These are phyloP conservation scores for Cladophialophora carrionii DNA, from an alignment of 2,329 filamentous ascomycete species.

Conservation along the genomic window DNA sequence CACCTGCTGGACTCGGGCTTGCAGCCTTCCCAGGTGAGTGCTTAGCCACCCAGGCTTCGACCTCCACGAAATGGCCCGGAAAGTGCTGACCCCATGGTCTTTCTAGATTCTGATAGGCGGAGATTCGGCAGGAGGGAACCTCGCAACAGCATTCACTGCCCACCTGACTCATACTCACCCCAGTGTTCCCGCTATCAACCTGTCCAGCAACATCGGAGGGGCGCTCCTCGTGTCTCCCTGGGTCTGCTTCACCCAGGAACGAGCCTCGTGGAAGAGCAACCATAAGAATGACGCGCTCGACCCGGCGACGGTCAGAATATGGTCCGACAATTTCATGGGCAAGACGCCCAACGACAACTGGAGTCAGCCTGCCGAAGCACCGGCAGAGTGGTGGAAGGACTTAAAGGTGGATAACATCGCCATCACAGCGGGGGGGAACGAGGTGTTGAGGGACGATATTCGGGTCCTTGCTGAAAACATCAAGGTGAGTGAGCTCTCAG, in stretches of 20 bases:
- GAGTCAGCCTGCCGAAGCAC: conserved; percentile 23
- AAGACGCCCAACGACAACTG: conserved; percentile 25
- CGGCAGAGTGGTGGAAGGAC: conserved; percentile 31
- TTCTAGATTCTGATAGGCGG: conserved; percentile 46
- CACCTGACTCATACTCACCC: conserved; percentile 57
- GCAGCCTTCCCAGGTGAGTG: conserved; percentile 24
- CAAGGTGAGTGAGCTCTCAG: conserved; percentile 7
- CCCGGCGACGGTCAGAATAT: conserved; percentile 9
- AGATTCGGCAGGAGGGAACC: conserved; percentile 51
- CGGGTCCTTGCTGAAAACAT: conserved; percentile 23
- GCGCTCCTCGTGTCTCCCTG: conserved; percentile 62
- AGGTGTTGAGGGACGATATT: conserved; percentile 31
- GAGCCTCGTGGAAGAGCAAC: conserved; percentile 21
- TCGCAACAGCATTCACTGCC: conserved; percentile 37
- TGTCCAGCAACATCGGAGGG: conserved; percentile 47
- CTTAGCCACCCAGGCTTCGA: not conserved
- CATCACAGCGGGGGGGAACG: conserved; percentile 25
- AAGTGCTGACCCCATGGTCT: not conserved
- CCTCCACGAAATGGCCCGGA: too few species aligned
- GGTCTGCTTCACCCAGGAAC: conserved; percentile 53
- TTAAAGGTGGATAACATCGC: conserved; percentile 29
- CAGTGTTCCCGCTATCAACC: conserved; percentile 43
- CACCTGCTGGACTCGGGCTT: conserved; percentile 42
- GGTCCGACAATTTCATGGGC: conserved; percentile 29
- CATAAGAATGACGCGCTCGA: conserved; percentile 23